phyloP scores from a whole-genome alignment of 345 rosid species.

The Turnera subulata region DNA sequence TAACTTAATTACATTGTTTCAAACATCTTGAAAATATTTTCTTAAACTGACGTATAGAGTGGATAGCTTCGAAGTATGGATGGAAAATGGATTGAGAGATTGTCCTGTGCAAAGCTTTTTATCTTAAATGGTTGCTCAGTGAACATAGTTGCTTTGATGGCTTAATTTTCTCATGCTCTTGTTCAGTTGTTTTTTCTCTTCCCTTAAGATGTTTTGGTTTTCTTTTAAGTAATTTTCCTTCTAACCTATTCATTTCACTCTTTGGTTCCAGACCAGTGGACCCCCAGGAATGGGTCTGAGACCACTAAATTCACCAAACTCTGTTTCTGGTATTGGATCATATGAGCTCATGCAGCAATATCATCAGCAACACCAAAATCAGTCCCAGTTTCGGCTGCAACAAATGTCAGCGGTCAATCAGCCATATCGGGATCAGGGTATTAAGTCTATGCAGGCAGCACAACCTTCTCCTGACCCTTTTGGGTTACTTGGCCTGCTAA shows the following conservation, averaged over 20 bases:
- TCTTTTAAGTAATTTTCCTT: background rate
- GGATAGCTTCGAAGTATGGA: no score
- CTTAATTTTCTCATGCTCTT: background rate
- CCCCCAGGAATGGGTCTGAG: conserved; percentile 85
- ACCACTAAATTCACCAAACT: conserved; percentile 71
- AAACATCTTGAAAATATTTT: no score
- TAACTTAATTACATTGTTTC: background rate
- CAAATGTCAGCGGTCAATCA: conserved; percentile 85
- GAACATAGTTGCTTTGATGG: no score
- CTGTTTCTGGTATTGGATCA: conserved; percentile 59
- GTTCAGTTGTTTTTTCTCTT: background rate
- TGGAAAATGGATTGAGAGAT: no score
- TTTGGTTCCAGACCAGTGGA: conserved; percentile 61
- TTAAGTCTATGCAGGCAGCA: conserved; percentile 55
- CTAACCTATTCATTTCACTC: conserved; percentile 2
- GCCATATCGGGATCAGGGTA: conserved; percentile 78
- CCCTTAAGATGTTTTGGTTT: background rate
- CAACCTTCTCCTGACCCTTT: conserved; percentile 75
- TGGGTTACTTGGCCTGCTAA: conserved; percentile 78
- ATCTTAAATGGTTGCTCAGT: no score
- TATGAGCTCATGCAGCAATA: conserved; percentile 90
- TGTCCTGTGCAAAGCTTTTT: no score
- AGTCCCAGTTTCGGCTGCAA: conserved; percentile 81
- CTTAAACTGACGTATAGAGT: no score
- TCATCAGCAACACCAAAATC: conserved; percentile 77